phyloP scores from a whole-genome alignment of 2,329 filamentous ascomycete species.

The Monascus ruber region DNA sequence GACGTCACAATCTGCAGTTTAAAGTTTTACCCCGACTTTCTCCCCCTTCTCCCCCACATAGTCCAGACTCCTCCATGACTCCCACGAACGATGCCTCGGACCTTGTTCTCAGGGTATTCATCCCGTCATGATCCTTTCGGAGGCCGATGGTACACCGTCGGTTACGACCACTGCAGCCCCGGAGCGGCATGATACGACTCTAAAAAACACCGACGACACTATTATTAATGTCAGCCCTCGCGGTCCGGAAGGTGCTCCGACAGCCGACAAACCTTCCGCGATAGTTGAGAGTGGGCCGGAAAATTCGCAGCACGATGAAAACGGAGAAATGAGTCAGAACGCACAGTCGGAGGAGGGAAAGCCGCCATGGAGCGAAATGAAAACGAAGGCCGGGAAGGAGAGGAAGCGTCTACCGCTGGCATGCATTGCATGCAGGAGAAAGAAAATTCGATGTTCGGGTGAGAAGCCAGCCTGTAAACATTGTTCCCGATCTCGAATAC shows the following conservation, averaged over 20 bases:
- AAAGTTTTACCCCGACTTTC: not conserved
- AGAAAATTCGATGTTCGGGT: slow-evolving; percentile 96
- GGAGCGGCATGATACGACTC: slow-evolving; percentile 14
- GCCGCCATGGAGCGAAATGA: slow-evolving; percentile 67
- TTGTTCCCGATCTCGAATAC: slow-evolving; percentile 80
- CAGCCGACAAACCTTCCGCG: slow-evolving; percentile 11
- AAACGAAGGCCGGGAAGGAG: slow-evolving; percentile 90
- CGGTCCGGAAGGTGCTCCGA: slow-evolving; percentile 19
- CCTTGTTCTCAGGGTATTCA: slow-evolving; percentile 22
- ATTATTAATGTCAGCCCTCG: slow-evolving; percentile 26
- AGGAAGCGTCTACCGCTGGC: slow-evolving; percentile 84
- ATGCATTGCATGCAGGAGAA: slow-evolving; percentile 88
- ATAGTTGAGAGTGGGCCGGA: no score
- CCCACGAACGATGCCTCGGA: slow-evolving; percentile 21
- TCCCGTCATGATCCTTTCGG: slow-evolving; percentile 28
- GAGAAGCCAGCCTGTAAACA: slow-evolving; percentile 98
- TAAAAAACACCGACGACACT: slow-evolving; percentile 22
- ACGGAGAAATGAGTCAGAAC: no score
- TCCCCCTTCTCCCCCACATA: slow-evolving; percentile 2
- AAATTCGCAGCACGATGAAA: no score
- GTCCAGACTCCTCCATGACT: slow-evolving; percentile 4
- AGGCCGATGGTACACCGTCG: slow-evolving; percentile 20
- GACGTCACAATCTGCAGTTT: no score
- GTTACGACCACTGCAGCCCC: slow-evolving; percentile 11
- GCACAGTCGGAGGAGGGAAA: slow-evolving; percentile 34